Percentiles rank a stretch among this genome's conserved stretches.
These are phyloP conservation scores for bread wheat (Triticum aestivum) DNA, from an alignment of 176 grass and related monocot genomes.

Conservation along the genomic window DNA sequence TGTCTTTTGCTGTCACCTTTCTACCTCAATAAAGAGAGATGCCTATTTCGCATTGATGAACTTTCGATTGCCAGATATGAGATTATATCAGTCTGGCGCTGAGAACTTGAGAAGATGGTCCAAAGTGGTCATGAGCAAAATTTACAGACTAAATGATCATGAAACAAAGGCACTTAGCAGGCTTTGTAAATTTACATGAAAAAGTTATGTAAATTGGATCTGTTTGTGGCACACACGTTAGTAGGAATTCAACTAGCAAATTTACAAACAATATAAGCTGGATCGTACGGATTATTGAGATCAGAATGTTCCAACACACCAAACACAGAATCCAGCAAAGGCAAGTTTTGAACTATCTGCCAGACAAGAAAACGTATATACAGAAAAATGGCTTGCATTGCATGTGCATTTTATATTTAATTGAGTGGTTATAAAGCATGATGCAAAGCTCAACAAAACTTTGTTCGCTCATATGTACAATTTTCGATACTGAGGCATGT, in stretches of 20 bases:
- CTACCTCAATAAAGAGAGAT: neutral
- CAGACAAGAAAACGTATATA: neutral
- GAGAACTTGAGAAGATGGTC: too few relatives aligned
- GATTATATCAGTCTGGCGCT: neutral
- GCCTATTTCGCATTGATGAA: neutral
- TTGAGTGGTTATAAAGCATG: neutral
- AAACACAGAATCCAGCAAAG: conserved; percentile 13
- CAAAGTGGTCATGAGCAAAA: neutral
- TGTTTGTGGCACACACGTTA: neutral
- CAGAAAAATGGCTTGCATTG: neutral
- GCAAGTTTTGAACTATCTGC: neutral
- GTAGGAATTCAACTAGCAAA: neutral
- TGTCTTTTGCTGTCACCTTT: neutral
- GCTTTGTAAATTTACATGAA: neutral
- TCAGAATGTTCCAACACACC: neutral
- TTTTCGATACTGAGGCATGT: neutral
- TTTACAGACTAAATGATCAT: neutral
- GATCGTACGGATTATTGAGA: neutral
- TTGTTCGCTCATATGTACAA: neutral
- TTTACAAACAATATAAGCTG: neutral
- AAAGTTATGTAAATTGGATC: neutral
- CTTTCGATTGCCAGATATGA: neutral
- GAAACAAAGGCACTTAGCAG: neutral
- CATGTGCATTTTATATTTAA: neutral
- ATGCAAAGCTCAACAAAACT: neutral